Percentiles rank a stretch among this genome's conserved stretches.
phyloP scores from a whole-genome alignment of 257 asterid genomes.

The Linderniella brevidens region DNA sequence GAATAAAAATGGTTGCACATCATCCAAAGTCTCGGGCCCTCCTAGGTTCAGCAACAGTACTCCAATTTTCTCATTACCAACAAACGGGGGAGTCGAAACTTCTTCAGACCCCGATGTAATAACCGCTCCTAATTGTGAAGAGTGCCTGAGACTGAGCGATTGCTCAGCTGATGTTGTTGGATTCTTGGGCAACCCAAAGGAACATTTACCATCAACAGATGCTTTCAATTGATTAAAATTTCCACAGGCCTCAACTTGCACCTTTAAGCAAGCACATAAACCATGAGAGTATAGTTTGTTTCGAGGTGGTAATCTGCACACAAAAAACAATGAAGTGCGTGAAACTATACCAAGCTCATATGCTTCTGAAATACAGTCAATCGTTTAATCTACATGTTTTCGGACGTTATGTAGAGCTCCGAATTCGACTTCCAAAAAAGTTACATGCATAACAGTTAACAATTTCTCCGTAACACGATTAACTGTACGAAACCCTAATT shows the following conservation, averaged over 20 bases:
- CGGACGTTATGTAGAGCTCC: background rate
- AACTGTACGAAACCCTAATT: too few species aligned
- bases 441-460: too few species aligned
- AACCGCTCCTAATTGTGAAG: constrained; percentile 30
- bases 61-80: constrained; percentile 71
- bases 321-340: constrained; percentile 10
- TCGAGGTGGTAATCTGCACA: constrained; percentile 35
- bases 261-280: constrained; percentile 34
- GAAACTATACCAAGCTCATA: background rate
- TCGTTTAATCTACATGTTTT: background rate
- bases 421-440: too few species aligned
- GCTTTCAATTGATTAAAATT: constrained; percentile 22
- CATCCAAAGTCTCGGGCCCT: constrained; percentile 97
- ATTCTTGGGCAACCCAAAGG: constrained; percentile 29
- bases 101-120: constrained; percentile 45
- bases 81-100: constrained; percentile 23
- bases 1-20: constrained; percentile 91
- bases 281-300: constrained; percentile 30
- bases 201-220: constrained; percentile 23
- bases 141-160: constrained; percentile 15
- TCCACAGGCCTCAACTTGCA: constrained; percentile 34
- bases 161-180: constrained; percentile 16
- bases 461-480: too few species aligned
- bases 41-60: constrained; percentile 92
- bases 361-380: background rate